These are phyloP conservation scores for Aureobasidium leucospermi DNA, from an alignment of 2,329 filamentous ascomycete genomes.

Conservation along the genomic window DNA sequence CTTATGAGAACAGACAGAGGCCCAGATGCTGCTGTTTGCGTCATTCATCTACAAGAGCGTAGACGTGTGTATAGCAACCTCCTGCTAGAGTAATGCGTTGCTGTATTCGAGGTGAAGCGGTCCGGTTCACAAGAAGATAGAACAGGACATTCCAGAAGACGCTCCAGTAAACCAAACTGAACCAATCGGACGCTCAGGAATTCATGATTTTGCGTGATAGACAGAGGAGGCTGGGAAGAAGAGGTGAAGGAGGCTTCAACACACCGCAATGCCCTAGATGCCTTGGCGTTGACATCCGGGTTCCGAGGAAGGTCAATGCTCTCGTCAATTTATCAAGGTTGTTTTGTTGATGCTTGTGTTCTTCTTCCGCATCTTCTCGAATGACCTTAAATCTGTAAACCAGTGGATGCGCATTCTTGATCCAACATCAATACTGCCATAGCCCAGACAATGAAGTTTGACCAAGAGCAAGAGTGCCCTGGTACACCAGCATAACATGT, in stretches of 20 bases:
- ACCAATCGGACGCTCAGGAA: neutral
- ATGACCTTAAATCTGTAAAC: neutral
- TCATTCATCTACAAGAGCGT: neutral
- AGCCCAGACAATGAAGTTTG: too few species aligned
- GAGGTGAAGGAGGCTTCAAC: neutral
- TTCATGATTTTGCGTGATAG: neutral
- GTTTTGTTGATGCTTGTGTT: constrained; percentile 1
- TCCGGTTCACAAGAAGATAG: neutral
- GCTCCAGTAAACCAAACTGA: neutral
- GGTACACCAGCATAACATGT: neutral
- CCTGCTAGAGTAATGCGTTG: neutral
- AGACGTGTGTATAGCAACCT: neutral
- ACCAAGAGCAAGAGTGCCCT: too few species aligned
- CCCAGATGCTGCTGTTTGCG: neutral
- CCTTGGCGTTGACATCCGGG: neutral
- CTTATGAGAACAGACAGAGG: neutral
- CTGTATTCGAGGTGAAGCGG: neutral
- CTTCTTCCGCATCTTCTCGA: neutral
- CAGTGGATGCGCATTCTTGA: neutral
- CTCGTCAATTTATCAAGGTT: neutral
- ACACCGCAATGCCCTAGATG: neutral
- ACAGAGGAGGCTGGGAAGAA: neutral
- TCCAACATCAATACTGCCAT: too few species aligned
- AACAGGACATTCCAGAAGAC: neutral
- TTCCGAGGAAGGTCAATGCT: neutral